A percentile compares a stretch with the other conserved stretches of the same genome.
Conservation (phyloP, 371 early-diverging fungal genomes). For the Mortierella sp. region DNA sequence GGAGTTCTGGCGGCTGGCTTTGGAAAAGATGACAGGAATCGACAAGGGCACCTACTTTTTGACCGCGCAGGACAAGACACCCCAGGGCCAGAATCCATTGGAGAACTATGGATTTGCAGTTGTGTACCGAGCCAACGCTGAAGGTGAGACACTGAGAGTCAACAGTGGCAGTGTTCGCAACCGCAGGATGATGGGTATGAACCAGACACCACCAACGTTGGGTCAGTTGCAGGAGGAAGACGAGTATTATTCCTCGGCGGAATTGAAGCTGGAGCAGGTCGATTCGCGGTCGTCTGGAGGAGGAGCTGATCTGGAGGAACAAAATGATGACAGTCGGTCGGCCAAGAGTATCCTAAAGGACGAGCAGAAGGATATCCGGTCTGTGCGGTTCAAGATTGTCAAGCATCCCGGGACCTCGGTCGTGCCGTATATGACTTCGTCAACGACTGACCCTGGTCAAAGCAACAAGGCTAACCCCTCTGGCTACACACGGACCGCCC, state of each 20-base stretch:
- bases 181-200: constrained; percentile 43
- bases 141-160: constrained; percentile 67
- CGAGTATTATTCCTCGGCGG: neutral
- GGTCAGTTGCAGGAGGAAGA: constrained; percentile 27
- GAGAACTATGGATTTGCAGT: constrained; percentile 75
- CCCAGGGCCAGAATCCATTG: constrained; percentile 37
- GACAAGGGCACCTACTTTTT: constrained; percentile 66
- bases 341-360: constrained; percentile 15
- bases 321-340: constrained; percentile 14
- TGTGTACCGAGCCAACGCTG: constrained; percentile 58
- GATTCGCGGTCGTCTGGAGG: neutral
- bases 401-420: constrained; percentile 45
- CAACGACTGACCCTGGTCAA: neutral
- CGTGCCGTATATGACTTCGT: constrained; percentile 33
- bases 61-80: constrained; percentile 34
- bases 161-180: constrained; percentile 75
- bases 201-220: neutral
- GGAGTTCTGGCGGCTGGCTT: constrained; percentile 73
- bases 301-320: neutral
- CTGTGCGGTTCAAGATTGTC: constrained; percentile 56
- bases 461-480: constrained; percentile 17
- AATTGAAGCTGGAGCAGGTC: neutral
- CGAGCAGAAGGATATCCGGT: constrained; percentile 24
- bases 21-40: constrained; percentile 69
- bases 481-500: constrained; percentile 27